Conservation (phyloP, 2,329 filamentous ascomycete genomes). For the Trichophyton verrucosum region DNA sequence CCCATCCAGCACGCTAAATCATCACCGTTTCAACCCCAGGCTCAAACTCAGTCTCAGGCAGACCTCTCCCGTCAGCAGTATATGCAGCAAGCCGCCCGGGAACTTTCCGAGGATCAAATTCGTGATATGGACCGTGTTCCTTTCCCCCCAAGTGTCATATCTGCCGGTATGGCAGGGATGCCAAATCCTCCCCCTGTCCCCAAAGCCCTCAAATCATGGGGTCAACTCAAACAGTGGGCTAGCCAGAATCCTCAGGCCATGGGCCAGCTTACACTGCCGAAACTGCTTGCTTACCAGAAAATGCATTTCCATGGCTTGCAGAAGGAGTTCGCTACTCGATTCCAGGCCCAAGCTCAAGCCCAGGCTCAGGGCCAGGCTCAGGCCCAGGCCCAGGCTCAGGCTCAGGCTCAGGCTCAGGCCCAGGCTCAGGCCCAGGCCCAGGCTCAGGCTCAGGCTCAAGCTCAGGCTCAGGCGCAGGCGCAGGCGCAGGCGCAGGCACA, state of each 20-base stretch:
- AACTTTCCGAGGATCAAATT: conserved; percentile 31
- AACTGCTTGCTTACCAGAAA: conserved; percentile 30
- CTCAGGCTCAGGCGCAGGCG: conserved; percentile 16
- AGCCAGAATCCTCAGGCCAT: conserved; percentile 34
- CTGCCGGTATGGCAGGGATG: conserved; percentile 20
- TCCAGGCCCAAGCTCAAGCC: conserved; percentile 13
- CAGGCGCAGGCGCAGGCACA: conserved; percentile 9
- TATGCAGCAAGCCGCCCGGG: conserved; percentile 20
- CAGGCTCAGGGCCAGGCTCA: conserved; percentile 15
- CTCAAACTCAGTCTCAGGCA: conserved; percentile 15
- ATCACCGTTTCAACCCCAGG: conserved; percentile 15
- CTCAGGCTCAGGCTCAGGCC: conserved; percentile 9
- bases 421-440: conserved; percentile 11
- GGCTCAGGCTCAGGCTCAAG: conserved; percentile 11
- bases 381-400: neutral
- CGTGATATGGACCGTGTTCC: conserved; percentile 31
- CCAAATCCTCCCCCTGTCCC: conserved; percentile 29
- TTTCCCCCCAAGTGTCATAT: conserved; percentile 28
- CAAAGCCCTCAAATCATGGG: conserved; percentile 43
- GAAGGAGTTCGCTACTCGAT: conserved; percentile 17
- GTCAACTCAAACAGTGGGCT: conserved; percentile 44
- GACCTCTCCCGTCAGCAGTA: conserved; percentile 23
- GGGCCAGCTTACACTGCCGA: conserved; percentile 30
- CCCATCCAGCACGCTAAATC: conserved; percentile 9
- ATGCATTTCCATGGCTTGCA: conserved; percentile 32